Evolutionary conservation across 2,329 filamentous ascomycete genomes (phyloP), one percentile per base, ranked within the genome.

Genomic region (Didymella segeticola): DNA sequence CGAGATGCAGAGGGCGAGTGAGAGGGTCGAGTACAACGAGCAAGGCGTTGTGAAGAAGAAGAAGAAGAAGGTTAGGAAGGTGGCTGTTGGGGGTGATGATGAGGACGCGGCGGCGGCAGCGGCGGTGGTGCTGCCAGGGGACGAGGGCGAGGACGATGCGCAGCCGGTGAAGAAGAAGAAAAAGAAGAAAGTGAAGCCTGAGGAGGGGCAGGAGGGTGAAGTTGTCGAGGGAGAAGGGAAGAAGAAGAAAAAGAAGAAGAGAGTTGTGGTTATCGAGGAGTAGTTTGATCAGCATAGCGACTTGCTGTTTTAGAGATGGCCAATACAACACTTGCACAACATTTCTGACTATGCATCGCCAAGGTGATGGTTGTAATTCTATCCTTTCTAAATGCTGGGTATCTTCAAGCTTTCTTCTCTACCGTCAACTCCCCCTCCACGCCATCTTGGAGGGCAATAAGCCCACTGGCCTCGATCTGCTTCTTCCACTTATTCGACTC

Each of bases 1-100:
- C 51, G 91, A 96, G 76, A 96, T 98, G 92, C 90, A 93, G 76
- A 80, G 89, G 51, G 88, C 87, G 30, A 90, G 88, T 65, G 90
- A 93, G 76, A 80, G 89, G 49, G 87, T 93, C 30, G 83, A 89
- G 62, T 84, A 88, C 17, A 86, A 87, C 64, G 87, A 78, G 3
- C 88, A 89, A 66, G 84, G 82, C 0, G 81, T 89, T 2, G 84
- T 91, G 4, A 85, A 78, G 76, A 81, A 79, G 67, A 86, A 85
- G 75, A 83, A 82, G 74, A 82, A 78, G 67, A 82, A 79, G 63
- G 70, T 67, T 26, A 74, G 72, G 62, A 75, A 64, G 52, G 70
- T 56, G 60, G 64, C 59, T 74, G n/a, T 87, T 80, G 7, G 81
- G 87, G 26, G 83, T 88, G 15, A 85, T 75, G 77, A 76, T 63